Conservation (phyloP, 2,329 filamentous ascomycete genomes). For the Paecilomyces dactylethromorphus region DNA sequence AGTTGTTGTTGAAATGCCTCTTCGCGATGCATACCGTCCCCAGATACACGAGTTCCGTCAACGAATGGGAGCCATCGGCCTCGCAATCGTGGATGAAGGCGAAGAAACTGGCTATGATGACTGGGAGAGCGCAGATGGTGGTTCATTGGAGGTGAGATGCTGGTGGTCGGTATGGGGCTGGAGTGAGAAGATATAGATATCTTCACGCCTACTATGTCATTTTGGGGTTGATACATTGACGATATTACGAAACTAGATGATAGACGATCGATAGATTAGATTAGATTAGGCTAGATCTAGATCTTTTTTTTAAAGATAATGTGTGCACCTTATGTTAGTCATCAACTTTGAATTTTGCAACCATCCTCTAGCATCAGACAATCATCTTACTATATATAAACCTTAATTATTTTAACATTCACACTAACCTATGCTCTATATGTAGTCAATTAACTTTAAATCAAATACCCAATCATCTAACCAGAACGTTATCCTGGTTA, state of each 20-base stretch:
- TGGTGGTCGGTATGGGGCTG: conserved; percentile 45
- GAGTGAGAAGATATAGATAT: conserved; percentile 27
- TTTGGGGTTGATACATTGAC: conserved; percentile 4
- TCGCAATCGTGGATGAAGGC: conserved; percentile 47
- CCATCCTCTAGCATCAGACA: too few species aligned
- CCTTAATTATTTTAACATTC: too few species aligned
- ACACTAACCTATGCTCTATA: too few species aligned
- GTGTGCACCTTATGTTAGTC: background rate
- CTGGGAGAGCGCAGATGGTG: conserved; percentile 38
- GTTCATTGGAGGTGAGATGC: conserved; percentile 36
- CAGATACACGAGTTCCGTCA: conserved; percentile 59
- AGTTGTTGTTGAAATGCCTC: conserved; percentile 73
- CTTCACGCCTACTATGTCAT: background rate
- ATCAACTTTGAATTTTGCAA: too few species aligned
- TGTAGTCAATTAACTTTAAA: too few species aligned
- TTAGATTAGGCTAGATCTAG: background rate
- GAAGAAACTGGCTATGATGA: conserved; percentile 42
- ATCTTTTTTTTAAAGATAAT: background rate
- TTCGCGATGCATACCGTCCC: conserved; percentile 60
- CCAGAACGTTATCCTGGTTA: too few species aligned
- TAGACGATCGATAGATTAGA: conserved; percentile 7
- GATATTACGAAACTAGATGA: conserved; percentile 27
- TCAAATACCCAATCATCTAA: too few species aligned
- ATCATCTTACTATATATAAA: too few species aligned
- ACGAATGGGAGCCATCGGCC: conserved; percentile 51